Conservation (phyloP, 2,329 filamentous ascomycete species). For the Mycosphaerelloides madeirae region DNA sequence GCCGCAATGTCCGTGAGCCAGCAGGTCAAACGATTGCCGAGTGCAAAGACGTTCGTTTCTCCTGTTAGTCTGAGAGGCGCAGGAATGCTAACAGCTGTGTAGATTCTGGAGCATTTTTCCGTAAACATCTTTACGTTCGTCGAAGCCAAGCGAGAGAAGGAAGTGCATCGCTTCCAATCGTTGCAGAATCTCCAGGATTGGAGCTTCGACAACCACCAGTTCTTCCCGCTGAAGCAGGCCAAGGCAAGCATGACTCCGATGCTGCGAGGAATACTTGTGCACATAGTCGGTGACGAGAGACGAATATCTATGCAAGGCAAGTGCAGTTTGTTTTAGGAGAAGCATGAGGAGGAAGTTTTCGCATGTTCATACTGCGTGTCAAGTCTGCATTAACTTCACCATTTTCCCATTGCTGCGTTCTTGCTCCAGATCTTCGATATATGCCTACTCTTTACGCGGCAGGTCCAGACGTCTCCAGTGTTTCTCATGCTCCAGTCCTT, state of each 20-base stretch:
- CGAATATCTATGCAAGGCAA: too few relatives aligned
- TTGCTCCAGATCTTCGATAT: too few relatives aligned
- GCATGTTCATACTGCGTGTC: too few relatives aligned
- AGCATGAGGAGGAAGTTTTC: too few relatives aligned
- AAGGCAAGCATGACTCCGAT: slow-evolving; percentile 13
- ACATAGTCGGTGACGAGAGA: slow-evolving; percentile 2
- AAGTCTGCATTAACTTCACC: too few relatives aligned
- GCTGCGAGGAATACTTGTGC: slow-evolving; percentile 14
- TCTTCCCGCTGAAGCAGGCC: slow-evolving; percentile 17
- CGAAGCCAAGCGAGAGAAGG: slow-evolving; percentile 5
- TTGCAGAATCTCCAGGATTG: slow-evolving; percentile 15
- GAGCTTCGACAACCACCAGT: slow-evolving; percentile 8
- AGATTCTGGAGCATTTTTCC: slow-evolving; percentile 13
- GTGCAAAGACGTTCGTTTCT: slow-evolving; percentile 18
- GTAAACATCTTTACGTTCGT: slow-evolving; percentile 22
- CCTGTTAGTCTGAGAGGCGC: neutral
- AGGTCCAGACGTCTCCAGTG: too few relatives aligned
- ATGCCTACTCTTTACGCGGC: too few relatives aligned
- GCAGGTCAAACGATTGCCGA: slow-evolving; percentile 14
- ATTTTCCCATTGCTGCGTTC: too few relatives aligned
- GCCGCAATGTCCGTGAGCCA: slow-evolving; percentile 14
- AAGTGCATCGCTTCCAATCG: slow-evolving; percentile 7
- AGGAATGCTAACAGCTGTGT: neutral
- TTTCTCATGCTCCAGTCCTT: too few relatives aligned
- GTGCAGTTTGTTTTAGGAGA: too few relatives aligned